Conservation (phyloP, 441 rosid species). For the Pelargonium myrrhifolium region DNA sequence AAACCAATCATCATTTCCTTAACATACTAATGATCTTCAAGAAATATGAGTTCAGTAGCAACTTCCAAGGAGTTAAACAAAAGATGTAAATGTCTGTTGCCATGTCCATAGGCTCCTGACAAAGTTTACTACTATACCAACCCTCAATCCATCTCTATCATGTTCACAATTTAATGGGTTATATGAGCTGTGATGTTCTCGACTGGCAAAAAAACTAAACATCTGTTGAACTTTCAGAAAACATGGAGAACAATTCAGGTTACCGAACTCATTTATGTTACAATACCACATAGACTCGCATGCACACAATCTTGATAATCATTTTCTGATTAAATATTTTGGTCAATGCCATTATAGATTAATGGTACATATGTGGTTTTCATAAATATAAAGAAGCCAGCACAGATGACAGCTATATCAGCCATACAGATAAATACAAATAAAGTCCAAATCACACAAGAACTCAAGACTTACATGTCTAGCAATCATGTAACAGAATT, state of each 20-base stretch:
- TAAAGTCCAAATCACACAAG: neutral
- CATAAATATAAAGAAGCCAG: neutral
- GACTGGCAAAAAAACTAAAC: neutral
- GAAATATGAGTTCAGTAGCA: neutral
- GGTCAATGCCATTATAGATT: neutral
- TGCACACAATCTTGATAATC: neutral
- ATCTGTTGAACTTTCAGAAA: neutral
- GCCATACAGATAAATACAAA: neutral
- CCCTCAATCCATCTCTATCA: neutral
- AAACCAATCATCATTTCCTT: neutral
- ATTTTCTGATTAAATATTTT: neutral
- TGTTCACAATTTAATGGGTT: neutral
- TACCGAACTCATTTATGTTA: neutral
- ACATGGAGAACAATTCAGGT: neutral
- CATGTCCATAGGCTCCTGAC: neutral
- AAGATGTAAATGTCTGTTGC: neutral
- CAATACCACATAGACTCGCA: neutral
- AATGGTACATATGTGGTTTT: neutral
- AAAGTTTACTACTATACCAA: neutral
- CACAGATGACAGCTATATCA: neutral
- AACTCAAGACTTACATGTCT: constrained; percentile 4
- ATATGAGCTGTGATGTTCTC: neutral
- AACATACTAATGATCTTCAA: neutral
- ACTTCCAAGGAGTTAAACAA: neutral
- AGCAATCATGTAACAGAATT: constrained; percentile 6